A percentile compares a stretch with the other conserved stretches of the same genome.
Conservation (phyloP, 345 rosid genomes). For the Populus tremula region DNA sequence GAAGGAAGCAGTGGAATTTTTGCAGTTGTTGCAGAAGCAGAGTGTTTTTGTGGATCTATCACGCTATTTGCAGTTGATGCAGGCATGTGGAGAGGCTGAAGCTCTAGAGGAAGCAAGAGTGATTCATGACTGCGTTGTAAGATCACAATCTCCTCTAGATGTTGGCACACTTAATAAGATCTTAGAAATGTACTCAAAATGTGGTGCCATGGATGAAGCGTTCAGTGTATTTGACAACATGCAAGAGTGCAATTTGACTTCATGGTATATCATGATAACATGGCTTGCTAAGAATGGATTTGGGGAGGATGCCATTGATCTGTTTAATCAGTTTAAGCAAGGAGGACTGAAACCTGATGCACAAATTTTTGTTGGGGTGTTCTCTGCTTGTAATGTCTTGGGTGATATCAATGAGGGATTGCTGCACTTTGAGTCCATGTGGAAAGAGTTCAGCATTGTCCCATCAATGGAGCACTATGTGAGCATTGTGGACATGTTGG, state of each 20-base stretch:
- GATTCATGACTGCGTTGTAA: slow-evolving; percentile 46
- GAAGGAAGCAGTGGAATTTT: slow-evolving; percentile 52
- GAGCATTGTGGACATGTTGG: slow-evolving; percentile 64
- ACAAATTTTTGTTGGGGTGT: slow-evolving; percentile 48
- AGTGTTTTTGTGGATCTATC: slow-evolving; percentile 44
- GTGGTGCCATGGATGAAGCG: slow-evolving; percentile 55
- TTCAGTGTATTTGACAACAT: slow-evolving; percentile 48
- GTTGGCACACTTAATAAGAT: slow-evolving; percentile 44
- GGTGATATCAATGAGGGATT: slow-evolving; percentile 75
- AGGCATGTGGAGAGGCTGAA: slow-evolving; percentile 58
- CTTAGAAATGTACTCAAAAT: slow-evolving; percentile 65
- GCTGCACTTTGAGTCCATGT: slow-evolving; percentile 72
- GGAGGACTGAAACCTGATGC: slow-evolving; percentile 59
- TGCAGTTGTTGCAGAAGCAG: slow-evolving; percentile 41
- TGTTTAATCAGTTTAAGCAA: slow-evolving; percentile 59
- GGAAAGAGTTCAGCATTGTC: slow-evolving; percentile 48
- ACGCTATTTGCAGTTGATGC: slow-evolving; percentile 46
- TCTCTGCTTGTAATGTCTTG: slow-evolving; percentile 57
- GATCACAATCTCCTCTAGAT: slow-evolving; percentile 31
- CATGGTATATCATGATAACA: slow-evolving; percentile 64
- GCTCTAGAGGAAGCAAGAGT: slow-evolving; percentile 58
- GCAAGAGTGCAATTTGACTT: slow-evolving; percentile 46
- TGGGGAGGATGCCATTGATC: slow-evolving; percentile 81
- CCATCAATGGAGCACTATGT: slow-evolving; percentile 65
- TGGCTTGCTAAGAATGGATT: slow-evolving; percentile 68